Conservation (phyloP, 805 yeast genomes). For the Nakazawaea pomicola region DNA sequence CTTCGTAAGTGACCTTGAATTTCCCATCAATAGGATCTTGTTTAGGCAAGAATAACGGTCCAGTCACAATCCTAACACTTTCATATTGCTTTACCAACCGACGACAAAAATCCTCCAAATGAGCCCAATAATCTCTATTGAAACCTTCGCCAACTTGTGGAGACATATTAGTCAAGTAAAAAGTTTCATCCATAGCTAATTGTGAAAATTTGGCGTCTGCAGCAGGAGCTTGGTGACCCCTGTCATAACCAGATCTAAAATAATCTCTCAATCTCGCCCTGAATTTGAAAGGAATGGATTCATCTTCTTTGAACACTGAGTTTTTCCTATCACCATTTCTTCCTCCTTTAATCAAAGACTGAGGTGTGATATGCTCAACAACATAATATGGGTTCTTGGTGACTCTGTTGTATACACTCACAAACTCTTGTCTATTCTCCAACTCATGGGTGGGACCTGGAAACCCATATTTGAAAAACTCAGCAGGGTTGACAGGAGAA, state of each 20-base stretch:
- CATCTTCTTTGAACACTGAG: constrained; percentile 85
- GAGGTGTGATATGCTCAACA: constrained; percentile 80
- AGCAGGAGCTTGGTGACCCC: constrained; percentile 98
- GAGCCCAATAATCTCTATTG: constrained; percentile 98
- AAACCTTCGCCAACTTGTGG: constrained; percentile 98
- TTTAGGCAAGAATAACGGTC: constrained; percentile 87
- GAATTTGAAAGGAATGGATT: constrained; percentile 67
- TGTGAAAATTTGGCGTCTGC: constrained; percentile 93
- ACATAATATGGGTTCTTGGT: constrained; percentile 83
- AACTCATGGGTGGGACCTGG: constrained; percentile 95
- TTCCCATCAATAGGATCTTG: constrained; percentile 72
- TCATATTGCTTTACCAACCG: constrained; percentile 66
- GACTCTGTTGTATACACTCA: constrained; percentile 81
- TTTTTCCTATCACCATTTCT: constrained; percentile 68
- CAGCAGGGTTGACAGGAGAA: constrained; percentile 46
- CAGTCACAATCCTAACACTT: constrained; percentile 83
- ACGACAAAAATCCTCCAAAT: constrained; percentile 84
- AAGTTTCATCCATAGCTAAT: constrained; percentile 92
- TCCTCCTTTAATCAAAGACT: constrained; percentile 44
- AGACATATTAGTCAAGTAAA: constrained; percentile 81
- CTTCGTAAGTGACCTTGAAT: constrained; percentile 79
- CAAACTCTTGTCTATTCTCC: constrained; percentile 65
- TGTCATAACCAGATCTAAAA: constrained; percentile 91
- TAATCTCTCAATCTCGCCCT: constrained; percentile 78
- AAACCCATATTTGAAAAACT: constrained; percentile 84